Evolutionary conservation across 495 filamentous ascomycete species (phyloP), one percentile per base, ranked within the genome.

Genomic region (Podospora appendiculata): DNA sequence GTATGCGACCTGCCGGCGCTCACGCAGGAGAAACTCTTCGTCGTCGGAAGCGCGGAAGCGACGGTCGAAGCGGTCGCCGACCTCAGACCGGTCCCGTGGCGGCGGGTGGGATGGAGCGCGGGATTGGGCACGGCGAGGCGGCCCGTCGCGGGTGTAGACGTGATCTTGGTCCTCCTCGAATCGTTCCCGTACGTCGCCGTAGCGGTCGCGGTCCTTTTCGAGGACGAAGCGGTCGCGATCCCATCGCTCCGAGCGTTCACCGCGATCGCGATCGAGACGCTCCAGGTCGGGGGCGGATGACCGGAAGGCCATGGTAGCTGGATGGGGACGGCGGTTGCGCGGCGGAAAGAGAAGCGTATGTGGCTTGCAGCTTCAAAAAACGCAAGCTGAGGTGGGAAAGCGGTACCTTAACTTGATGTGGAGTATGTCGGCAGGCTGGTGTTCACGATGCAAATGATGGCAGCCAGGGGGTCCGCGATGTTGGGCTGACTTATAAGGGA

Each of bases 141-240:
- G 32, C 12, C 32, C 49, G 41, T 56, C 50, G 38, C 61, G 62
- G 14, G 38, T 44, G 45, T 64, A 66, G 18, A 56, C 53, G 39
- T 55, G 55, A 48, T 63, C 62, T 16, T 65, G 58, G 16, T 65
- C 56, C 6, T 59, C 61, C 19, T 62, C 61, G n/a, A 60, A 58
- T 13, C 67, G 63, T 40, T 68, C 64, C 47, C 59, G 71, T 34
- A 66, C 61, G 41, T 70, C 64, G 16, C 60, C 63, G 50, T 46
- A 63, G 18, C 63, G 55, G 39, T 58, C 56, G 32, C 62, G 66
- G 36, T 67, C 66, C 42, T 52, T 52, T 14, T 63, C 58, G 34
- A 57, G 58, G 52, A 67, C 64, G 44, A 71, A 65, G 44, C 70
- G 74, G 53, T 63, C 68, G 3, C 68, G 65, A 50, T 76, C 70